A percentile compares a stretch with the other conserved stretches of the same genome.
phyloP scores from a whole-genome alignment of 257 asterid genomes.

The Jasminum sambac region DNA sequence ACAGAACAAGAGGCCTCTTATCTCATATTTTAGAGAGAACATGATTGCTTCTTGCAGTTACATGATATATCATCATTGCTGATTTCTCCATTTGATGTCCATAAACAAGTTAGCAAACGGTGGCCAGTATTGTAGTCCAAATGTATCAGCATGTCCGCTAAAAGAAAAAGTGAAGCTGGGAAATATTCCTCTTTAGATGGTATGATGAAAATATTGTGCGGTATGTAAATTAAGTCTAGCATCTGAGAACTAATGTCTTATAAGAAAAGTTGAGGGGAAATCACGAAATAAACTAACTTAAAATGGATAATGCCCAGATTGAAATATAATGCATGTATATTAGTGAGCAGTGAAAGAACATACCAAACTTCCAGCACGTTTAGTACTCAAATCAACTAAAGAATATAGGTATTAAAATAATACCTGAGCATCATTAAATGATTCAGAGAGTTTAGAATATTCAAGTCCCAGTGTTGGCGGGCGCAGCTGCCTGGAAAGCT shows the following conservation, averaged over 20 bases:
- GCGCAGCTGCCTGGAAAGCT: slow-evolving; percentile 66
- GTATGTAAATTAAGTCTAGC: neutral
- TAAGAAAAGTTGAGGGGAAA: neutral
- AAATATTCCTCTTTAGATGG: neutral
- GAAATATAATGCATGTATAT: neutral
- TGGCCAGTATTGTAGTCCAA: neutral
- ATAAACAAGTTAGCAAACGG: neutral
- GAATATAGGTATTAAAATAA: slow-evolving; percentile 12
- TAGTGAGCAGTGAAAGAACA: neutral
- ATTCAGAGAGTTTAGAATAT: slow-evolving; percentile 52
- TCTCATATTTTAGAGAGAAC: neutral
- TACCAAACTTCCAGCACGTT: neutral
- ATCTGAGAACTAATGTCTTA: neutral
- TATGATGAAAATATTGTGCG: neutral
- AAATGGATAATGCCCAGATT: neutral
- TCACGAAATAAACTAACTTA: neutral
- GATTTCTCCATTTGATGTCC: neutral
- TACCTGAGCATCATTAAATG: slow-evolving; percentile 84
- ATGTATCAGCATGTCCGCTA: neutral
- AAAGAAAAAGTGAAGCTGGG: neutral
- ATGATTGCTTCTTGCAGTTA: neutral
- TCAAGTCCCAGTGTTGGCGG: slow-evolving; percentile 64
- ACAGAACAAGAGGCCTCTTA: neutral
- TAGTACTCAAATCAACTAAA: slow-evolving; percentile 10
- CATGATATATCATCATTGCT: neutral